These are phyloP conservation scores for Biscogniauxia marginata DNA, from an alignment of 2,329 filamentous ascomycete species.

Conservation along the genomic window DNA sequence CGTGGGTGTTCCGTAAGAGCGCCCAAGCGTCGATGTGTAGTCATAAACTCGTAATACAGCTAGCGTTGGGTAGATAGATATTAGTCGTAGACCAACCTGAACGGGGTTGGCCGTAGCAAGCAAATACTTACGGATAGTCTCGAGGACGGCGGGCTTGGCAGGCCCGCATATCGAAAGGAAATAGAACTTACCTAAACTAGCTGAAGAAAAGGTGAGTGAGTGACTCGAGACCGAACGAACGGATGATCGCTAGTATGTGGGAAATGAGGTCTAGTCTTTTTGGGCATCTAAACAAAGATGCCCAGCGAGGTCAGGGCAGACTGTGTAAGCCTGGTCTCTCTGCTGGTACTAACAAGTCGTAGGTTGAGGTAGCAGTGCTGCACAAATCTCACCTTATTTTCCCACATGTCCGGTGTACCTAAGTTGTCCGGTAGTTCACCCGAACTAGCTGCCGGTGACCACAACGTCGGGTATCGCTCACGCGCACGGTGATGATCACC, in stretches of 20 bases:
- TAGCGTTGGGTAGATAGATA: neutral
- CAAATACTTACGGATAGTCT: neutral
- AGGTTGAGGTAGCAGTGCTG: no score
- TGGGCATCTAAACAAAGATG: no score
- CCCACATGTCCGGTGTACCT: no score
- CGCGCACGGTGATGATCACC: neutral
- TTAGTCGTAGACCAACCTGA: neutral
- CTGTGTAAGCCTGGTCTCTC: no score
- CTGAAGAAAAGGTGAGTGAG: neutral
- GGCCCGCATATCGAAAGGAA: neutral
- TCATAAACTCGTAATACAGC: neutral
- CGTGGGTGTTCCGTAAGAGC: neutral
- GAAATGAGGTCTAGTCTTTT: no score
- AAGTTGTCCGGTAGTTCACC: no score
- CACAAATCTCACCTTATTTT: no score
- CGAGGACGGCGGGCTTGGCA: neutral
- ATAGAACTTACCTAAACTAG: neutral
- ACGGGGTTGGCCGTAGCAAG: no score
- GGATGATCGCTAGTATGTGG: neutral
- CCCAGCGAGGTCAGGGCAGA: no score
- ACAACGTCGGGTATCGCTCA: neutral
- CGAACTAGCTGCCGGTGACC: neutral
- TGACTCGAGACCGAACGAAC: neutral
- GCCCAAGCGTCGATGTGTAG: neutral
- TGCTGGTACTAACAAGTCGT: no score